Evolutionary conservation across 2,329 filamentous ascomycete species (phyloP), one percentile per base, ranked within the genome.

Genomic region (Myriosclerotinia curreyana): DNA sequence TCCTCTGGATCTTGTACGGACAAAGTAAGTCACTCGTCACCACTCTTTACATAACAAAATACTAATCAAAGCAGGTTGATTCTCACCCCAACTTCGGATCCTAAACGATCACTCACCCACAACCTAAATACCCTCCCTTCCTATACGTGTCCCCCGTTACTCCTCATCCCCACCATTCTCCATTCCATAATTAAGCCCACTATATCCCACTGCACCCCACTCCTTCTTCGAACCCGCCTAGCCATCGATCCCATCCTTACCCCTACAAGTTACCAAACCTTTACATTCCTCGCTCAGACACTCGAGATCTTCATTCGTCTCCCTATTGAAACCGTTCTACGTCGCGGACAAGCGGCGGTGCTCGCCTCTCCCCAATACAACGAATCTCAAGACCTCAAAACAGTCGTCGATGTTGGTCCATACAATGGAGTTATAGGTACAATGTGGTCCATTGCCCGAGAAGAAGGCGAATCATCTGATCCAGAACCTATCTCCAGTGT

Each of bases 341-440:
- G 95, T 55, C 86, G 95, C 66, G 94, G 91, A 6, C 95, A 99
- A 76, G 88, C 95, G 65, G 82, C 87, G 1, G 86, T 92, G 0
- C 81, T 91, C 53, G 55, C 61, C 82, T 55, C 68, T 28, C 12
- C 54, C 42, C 55, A 69, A 55, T 42, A 60, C 8, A 34, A 64
- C 36, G 64, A 61, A 67, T 55, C 48, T 34, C 17, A 56, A 12
- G 62, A 62, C 22, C 80, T 77, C 55, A 74, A 90, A 53, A 86
- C 91, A 63, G 87, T 97, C 62, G 86, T 98, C 0, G 86, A 90
- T 2, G 82, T 91, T 0, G 93, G 92, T 2, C 85, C 85, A 5
- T 99, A 96, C 75, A 82, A 85, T 42, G 95, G 95, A n/a, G 82
- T 96, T 1, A 75, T 95, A n/a, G 91, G 92, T 3, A 97, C 94